A percentile compares a stretch with the other conserved stretches of the same genome.
phyloP scores from a whole-genome alignment of 495 filamentous ascomycete species.

The Aspergillus indologenus region DNA sequence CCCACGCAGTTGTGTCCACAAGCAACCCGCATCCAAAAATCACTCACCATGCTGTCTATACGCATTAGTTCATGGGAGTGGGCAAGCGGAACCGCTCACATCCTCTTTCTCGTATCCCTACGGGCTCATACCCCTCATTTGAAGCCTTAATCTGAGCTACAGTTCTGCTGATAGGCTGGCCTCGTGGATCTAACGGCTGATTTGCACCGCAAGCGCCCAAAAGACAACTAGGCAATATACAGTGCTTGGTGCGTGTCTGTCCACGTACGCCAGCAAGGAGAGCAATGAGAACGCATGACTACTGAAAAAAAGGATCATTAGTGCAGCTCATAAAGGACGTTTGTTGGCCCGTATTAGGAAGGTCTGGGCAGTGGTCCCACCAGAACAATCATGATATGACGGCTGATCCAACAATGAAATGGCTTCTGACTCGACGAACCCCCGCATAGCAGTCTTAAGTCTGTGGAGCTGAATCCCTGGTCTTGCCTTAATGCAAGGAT shows the following conservation, averaged over 20 bases:
- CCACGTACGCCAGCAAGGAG: background rate
- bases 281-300: background rate
- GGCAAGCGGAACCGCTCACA: background rate
- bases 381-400: background rate
- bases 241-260: background rate
- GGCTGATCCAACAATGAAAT: background rate
- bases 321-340: background rate
- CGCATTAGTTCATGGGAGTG: background rate
- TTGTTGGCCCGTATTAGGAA: background rate
- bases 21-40: background rate
- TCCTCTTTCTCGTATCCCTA: background rate
- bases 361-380: conserved; percentile 1
- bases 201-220: background rate
- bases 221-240: background rate
- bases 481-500: background rate
- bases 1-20: too few relatives aligned
- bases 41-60: background rate
- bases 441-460: background rate
- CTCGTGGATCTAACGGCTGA: conserved; percentile 1
- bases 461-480: background rate
- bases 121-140: background rate
- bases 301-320: background rate
- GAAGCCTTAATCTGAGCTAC: background rate
- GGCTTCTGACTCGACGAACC: background rate
- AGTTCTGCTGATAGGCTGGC: background rate